Conservation (phyloP, 495 filamentous ascomycete species). For the Podospora appendiculata region DNA sequence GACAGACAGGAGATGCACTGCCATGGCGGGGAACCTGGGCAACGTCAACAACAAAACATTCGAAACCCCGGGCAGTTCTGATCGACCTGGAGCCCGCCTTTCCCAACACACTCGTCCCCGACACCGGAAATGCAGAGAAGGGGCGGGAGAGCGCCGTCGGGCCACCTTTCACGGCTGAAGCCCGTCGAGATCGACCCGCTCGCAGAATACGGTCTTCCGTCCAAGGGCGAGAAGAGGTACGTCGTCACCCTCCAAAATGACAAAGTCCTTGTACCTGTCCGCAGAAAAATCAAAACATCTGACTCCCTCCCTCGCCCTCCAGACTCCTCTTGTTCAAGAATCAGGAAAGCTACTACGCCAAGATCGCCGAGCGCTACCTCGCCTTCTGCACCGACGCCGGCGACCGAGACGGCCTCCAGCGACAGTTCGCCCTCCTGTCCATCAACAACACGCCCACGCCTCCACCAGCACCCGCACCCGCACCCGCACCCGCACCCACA, state of each 20-base stretch:
- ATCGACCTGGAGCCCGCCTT: too few species aligned
- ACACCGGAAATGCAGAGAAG: constrained; percentile 18
- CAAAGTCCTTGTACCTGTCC: too few species aligned
- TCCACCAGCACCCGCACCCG: background rate
- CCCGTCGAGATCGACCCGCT: constrained; percentile 63
- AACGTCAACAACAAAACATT: too few species aligned
- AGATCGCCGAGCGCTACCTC: constrained; percentile 80
- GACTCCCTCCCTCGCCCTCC: constrained; percentile 5
- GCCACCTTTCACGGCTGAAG: constrained; percentile 60
- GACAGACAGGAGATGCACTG: too few species aligned
- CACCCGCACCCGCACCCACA: background rate
- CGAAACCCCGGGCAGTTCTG: too few species aligned
- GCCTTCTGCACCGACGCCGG: constrained; percentile 67
- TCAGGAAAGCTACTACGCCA: constrained; percentile 79
- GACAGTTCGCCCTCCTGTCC: constrained; percentile 61
- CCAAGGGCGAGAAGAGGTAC: constrained; percentile 67
- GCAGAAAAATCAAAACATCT: too few species aligned
- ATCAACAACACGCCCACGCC: constrained; percentile 16
- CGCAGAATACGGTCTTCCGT: constrained; percentile 71
- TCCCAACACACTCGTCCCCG: too few species aligned
- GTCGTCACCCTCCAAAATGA: background rate
- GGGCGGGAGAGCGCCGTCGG: constrained; percentile 40
- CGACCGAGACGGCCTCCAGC: constrained; percentile 60
- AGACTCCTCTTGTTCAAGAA: constrained; percentile 69
- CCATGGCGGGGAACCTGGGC: too few species aligned